Base-by-base conservation (phyloP, 768 basidiomycete species). In the Tubosaeta sp. region DNA sequence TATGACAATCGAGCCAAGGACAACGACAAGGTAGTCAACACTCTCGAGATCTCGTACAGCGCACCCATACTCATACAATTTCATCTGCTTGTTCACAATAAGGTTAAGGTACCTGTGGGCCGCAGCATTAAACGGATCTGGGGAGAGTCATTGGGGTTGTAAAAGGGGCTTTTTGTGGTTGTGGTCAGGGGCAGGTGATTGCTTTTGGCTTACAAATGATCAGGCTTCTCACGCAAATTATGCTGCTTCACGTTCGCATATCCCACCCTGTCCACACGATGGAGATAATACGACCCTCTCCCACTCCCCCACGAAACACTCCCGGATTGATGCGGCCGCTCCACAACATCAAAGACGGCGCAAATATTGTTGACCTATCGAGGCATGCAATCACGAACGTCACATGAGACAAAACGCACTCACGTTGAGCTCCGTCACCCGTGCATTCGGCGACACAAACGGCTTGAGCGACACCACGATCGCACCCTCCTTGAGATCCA, bases 401-500 rank as follows among this genome's bases (percentile, higher is more conserved):
- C 22, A 22, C 22, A 22, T 22, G 22, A 22, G 22, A 16, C 22
- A 35, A 4, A n/a, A 25, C 22, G 11, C 43, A 65, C 84, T 49
- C 58, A 89, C 86, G 59, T 93, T 95, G 42, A 88, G 86, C 59
- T 92, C 86, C 0, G 88, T 91, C 52, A 97, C 75, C 34, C 89
- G 82, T 39, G 85, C 86, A 59, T 86, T 75, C 0, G 82, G 80
- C 31, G 85, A 80, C 51, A 94, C 85, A 56, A 91, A 97, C 1
- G 93, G 91, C 53, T 86, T 83, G 16, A 99, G 72, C 17, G 91
- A 93, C 34, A 98, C 81, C 44, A 99, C 88, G 44, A 85, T 85
- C 0, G 94, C 92, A 17, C 91, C 91, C 53, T 95, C 91, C 64
- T 93, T 97, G 54, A 98, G 74, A 64, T 99, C 97, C 50, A 99